phyloP scores from a whole-genome alignment of 108 stramenopile species.

The Fragilariopsis cylindrus region DNA sequence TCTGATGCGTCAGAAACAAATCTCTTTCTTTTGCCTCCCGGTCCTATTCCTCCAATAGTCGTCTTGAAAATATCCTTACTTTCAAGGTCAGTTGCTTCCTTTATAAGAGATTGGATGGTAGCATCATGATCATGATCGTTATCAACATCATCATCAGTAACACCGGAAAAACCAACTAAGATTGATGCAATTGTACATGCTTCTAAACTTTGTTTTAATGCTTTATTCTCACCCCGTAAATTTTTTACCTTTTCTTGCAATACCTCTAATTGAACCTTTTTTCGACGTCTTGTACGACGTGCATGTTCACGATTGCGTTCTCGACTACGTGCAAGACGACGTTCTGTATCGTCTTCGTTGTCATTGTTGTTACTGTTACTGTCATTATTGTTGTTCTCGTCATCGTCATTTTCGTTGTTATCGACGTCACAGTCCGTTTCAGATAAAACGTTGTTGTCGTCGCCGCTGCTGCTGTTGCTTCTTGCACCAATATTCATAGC shows the following conservation, averaged over 20 bases:
- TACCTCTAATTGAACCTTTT: conserved; percentile 84
- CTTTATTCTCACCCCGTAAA: conserved; percentile 66
- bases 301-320: conserved; percentile 95
- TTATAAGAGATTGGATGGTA: conserved; percentile 18
- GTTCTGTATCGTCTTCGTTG: conserved; percentile 42
- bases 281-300: conserved; percentile 81
- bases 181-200: conserved; percentile 88
- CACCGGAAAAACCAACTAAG: conserved; percentile 58
- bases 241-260: conserved; percentile 71
- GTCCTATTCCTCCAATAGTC: conserved; percentile 32
- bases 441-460: background rate
- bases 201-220: conserved; percentile 73
- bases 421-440: background rate
- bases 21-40: conserved; percentile 54
- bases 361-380: background rate
- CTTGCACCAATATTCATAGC: background rate
- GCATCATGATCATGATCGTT: conserved; percentile 15
- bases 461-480: background rate
- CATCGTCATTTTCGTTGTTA: background rate
- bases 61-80: conserved; percentile 16
- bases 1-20: conserved; percentile 53
- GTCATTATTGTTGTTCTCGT: background rate
- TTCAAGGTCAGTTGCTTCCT: conserved; percentile 21
- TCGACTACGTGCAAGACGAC: conserved; percentile 62
- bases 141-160: background rate